Evolutionary conservation across 768 basidiomycete genomes (phyloP).

Genomic region (Kwoniella botswanensis): DNA sequence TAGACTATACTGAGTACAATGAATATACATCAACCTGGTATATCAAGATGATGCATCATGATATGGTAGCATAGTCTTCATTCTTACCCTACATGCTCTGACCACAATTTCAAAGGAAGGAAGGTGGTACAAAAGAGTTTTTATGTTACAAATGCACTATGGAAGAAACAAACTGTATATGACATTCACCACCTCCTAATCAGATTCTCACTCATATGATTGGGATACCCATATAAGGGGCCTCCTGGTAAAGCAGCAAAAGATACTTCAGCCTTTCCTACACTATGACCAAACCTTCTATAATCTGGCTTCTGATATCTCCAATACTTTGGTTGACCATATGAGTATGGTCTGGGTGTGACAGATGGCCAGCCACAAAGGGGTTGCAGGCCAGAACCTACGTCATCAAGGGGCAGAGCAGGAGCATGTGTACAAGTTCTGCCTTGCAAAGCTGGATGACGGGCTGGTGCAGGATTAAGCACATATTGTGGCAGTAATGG

Average conservation of each 20-base stretch:
- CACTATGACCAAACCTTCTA: conserved; percentile 50
- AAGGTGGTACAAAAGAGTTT: not conserved
- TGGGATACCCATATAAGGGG: conserved; percentile 34
- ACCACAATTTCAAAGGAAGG: not conserved
- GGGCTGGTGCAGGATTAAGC: too few relatives aligned
- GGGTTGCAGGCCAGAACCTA: conserved; percentile 35
- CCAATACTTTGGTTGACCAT: conserved; percentile 39
- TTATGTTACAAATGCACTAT: not conserved
- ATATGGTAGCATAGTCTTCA: too few relatives aligned
- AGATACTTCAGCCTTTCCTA: conserved; percentile 56
- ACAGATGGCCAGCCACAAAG: conserved; percentile 47
- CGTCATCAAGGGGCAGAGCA: conserved; percentile 29
- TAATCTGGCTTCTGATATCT: conserved; percentile 46
- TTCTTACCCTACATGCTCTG: not conserved
- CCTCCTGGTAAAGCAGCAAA: conserved; percentile 47
- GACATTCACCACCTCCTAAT: not conserved
- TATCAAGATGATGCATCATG: too few relatives aligned
- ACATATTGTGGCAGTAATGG: too few relatives aligned
- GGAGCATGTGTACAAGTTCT: conserved; percentile 23
- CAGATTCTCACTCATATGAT: conserved; percentile 2
- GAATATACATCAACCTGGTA: too few relatives aligned
- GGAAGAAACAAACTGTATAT: too few relatives aligned
- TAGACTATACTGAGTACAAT: too few relatives aligned
- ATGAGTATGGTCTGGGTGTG: conserved; percentile 28
- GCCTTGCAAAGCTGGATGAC: not conserved